Percentiles rank a stretch among this genome's conserved stretches.
These are phyloP conservation scores for Platismatia glauca DNA, from an alignment of 495 filamentous ascomycete species.

Conservation along the genomic window DNA sequence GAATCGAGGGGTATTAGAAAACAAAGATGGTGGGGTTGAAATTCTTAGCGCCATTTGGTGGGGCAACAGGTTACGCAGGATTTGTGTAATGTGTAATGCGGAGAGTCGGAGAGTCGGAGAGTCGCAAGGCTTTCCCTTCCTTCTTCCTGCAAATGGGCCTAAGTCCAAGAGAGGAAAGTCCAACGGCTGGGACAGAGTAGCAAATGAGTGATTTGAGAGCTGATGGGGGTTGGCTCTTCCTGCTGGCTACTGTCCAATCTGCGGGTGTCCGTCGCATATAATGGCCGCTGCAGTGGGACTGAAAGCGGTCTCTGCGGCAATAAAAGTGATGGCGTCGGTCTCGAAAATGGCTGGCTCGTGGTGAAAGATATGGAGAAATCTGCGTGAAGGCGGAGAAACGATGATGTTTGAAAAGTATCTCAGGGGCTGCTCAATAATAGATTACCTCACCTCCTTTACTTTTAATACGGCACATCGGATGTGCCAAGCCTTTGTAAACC, in stretches of 20 bases:
- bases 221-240: not conserved
- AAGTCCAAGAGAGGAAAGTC: not conserved
- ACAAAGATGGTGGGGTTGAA: slow-evolving; percentile 11
- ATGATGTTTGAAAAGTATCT: not conserved
- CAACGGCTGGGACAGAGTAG: not conserved
- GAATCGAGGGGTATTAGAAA: slow-evolving; percentile 8
- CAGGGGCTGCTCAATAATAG: too few species aligned
- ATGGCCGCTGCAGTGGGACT: not conserved
- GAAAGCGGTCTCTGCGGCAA: not conserved
- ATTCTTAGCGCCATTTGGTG: slow-evolving; percentile 8
- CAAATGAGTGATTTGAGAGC: too few species aligned
- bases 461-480: too few species aligned
- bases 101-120: not conserved
- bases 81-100: too few species aligned
- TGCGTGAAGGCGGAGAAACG: not conserved
- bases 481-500: too few species aligned
- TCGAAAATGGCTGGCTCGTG: not conserved
- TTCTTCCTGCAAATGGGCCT: not conserved
- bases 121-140: not conserved
- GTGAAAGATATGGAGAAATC: not conserved
- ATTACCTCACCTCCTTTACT: too few species aligned
- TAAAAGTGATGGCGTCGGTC: not conserved
- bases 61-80: not conserved
- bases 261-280: not conserved
- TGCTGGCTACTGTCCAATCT: not conserved